These are phyloP conservation scores for Caloboletus firmus DNA, from an alignment of 1,284 basidiomycete species.

Conservation along the genomic window DNA sequence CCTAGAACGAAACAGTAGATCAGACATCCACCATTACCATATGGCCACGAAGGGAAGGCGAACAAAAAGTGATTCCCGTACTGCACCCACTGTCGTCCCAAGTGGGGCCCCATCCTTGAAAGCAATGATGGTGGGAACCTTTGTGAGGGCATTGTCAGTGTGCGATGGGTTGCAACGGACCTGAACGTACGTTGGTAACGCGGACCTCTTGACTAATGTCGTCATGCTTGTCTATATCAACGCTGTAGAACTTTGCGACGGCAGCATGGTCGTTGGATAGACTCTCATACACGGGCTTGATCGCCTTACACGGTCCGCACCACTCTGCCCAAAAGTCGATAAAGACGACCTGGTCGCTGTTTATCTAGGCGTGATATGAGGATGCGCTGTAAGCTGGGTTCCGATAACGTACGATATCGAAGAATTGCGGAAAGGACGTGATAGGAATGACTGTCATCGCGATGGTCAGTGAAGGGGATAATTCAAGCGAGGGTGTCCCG, in stretches of 20 bases:
- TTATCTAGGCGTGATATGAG: conserved; percentile 1
- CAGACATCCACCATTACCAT: neutral
- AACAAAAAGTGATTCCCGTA: conserved; percentile 2
- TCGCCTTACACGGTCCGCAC: conserved; percentile 9
- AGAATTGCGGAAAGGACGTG: conserved; percentile 5
- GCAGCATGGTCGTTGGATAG: conserved; percentile 1
- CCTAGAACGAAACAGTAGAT: neutral
- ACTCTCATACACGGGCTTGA: conserved; percentile 7
- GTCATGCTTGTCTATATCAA: conserved; percentile 1
- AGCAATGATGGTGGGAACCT: conserved; percentile 20
- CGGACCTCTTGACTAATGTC: conserved; percentile 8
- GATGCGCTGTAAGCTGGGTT: too few species aligned
- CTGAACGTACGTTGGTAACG: neutral
- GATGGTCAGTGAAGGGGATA: neutral
- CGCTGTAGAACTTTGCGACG: conserved; percentile 13
- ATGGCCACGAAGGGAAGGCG: neutral
- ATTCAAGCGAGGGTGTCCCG: neutral
- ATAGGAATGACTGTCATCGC: conserved; percentile 10
- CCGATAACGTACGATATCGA: neutral
- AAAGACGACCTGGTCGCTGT: conserved; percentile 6
- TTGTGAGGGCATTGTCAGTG: neutral
- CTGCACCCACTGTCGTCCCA: conserved; percentile 1
- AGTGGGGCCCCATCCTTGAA: conserved; percentile 16
- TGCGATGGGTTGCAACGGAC: neutral
- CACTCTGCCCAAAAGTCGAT: conserved; percentile 17